Evolutionary conservation across 2,329 filamentous ascomycete genomes (phyloP), one percentile per base, ranked within the genome.

Genomic region (Cladosporium sp.): DNA sequence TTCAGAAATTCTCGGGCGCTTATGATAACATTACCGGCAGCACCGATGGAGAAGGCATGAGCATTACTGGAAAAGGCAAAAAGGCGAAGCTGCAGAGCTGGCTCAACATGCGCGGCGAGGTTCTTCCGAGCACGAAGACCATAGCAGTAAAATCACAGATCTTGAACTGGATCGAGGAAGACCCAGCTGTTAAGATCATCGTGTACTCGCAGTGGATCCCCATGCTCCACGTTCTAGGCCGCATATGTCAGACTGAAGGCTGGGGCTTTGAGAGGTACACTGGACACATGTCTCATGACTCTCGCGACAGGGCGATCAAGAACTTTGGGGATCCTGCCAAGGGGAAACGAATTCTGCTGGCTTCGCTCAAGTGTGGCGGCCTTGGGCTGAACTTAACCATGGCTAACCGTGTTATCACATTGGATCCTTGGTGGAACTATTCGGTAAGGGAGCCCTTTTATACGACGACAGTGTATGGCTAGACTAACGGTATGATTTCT

Each of bases 181-280:
- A 83, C 4, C 78, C 79, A 0, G 61, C 78, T 0, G 80, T 81
- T 49, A 89, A 90, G 74, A 82, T 88, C 55, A 85, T 85, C 66
- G 76, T 89, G 55, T 90, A 88, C 69, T 86, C 83, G 0, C 86
- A 89, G 69, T 90, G 87, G 67, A 74, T 85, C 2, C 76, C 80
- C 2, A 83, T 88, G 70, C 79, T 86, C 6, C 72, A 78, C 0
- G 83, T 89, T 21, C 70, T 89, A 2, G 74, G 69, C 0, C 79
- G 77, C 1, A 78, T 89, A 47, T 88, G 85, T 71, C 34, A 77
- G 0, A 72, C 76, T 1, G 83, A 88, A 68, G 69, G 73, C 0
- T 88, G 85, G 86, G 69, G 66, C 0, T 79, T 76, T 66, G 72
- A 80, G n/a, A 76, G 79, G 74, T 84, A 85, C 52, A 78, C 82